These are phyloP conservation scores for Blastocystis sp. DNA, from an alignment of 352 stramenopile species.

Conservation along the genomic window DNA sequence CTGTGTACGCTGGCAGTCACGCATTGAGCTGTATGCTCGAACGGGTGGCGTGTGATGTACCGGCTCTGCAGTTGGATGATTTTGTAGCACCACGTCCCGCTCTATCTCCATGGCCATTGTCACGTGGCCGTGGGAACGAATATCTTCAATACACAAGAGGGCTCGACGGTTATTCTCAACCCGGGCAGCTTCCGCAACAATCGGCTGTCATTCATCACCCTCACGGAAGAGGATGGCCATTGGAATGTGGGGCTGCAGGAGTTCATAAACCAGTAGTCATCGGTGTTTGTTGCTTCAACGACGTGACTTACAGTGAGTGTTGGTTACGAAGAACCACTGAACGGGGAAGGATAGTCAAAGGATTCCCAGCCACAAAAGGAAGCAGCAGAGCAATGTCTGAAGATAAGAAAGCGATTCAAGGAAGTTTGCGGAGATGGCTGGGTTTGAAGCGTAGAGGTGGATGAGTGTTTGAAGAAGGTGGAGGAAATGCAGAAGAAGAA, in stretches of 20 bases:
- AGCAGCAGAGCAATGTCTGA: not conserved
- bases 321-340: slow-evolving; percentile 19
- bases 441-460: slow-evolving; percentile 28
- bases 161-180: slow-evolving; percentile 1
- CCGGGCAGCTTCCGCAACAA: slow-evolving; percentile 3
- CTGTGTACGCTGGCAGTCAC: slow-evolving; percentile 8
- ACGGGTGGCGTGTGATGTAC: too few species aligned
- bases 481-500: slow-evolving; percentile 50
- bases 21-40: not conserved
- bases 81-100: slow-evolving; percentile 18
- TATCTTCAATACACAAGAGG: not conserved
- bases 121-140: slow-evolving; percentile 17
- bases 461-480: slow-evolving; percentile 49
- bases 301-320: not conserved
- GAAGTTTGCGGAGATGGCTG: not conserved
- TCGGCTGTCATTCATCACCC: not conserved
- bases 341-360: too few species aligned
- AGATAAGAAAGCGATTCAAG: not conserved
- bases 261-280: not conserved
- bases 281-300: not conserved
- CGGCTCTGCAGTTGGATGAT: too few species aligned
- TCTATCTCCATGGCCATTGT: slow-evolving; percentile 52
- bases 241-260: slow-evolving; percentile 12
- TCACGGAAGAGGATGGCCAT: not conserved
- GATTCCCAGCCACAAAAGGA: too few species aligned